Percentiles rank a stretch among this genome's conserved stretches.
These are phyloP conservation scores for Yamadazyma jaroonii DNA, from an alignment of 1,139 yeast species.

Conservation along the genomic window DNA sequence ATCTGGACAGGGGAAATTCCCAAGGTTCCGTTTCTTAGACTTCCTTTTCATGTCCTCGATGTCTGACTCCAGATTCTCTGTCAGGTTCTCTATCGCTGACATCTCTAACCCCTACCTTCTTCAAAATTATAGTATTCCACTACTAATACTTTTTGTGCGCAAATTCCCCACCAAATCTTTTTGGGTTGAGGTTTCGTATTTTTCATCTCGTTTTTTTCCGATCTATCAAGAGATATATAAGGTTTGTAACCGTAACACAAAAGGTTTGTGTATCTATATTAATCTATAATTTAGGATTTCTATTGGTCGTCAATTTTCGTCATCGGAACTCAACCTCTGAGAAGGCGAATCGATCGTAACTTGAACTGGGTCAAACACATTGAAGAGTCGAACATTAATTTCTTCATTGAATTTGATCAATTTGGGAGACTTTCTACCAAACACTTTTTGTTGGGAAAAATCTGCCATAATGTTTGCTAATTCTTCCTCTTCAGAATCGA, in stretches of 20 bases:
- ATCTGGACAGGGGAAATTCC: conserved; percentile 26
- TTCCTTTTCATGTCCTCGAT: conserved; percentile 1
- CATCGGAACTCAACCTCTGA: not conserved
- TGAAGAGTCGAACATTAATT: not conserved
- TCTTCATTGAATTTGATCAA: not conserved
- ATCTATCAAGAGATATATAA: too few species aligned
- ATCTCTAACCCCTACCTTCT: too few species aligned
- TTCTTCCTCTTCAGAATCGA: not conserved
- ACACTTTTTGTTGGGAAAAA: not conserved
- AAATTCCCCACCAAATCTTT: not conserved
- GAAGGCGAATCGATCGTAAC: not conserved
- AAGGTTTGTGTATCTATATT: too few species aligned
- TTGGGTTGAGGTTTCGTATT: not conserved
- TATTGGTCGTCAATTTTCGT: too few species aligned
- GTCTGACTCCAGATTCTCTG: conserved; percentile 6
- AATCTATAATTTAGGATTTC: too few species aligned
- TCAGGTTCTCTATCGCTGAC: too few species aligned
- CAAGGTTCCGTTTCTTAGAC: conserved; percentile 14
- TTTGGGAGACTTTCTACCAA: not conserved
- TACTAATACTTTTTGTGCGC: not conserved
- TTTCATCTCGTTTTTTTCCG: not conserved
- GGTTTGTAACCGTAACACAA: too few species aligned
- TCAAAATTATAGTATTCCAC: too few species aligned
- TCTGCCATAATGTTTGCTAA: not conserved
- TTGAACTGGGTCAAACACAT: not conserved